Conservation (phyloP, 345 rosid species). For the Pistacia atlantica region DNA sequence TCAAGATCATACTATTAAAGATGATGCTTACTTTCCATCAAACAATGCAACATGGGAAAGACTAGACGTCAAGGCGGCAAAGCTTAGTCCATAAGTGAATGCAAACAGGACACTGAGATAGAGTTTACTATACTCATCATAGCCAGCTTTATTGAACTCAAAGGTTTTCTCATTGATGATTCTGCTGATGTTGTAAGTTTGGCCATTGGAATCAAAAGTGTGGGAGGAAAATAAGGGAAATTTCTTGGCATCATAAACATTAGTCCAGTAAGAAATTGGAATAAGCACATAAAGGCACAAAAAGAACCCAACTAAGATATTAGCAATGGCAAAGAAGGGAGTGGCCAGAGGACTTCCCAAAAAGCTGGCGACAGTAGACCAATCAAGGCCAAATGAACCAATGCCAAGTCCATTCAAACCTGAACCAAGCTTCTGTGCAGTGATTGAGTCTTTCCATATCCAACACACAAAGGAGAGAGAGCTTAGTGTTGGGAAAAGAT, state of each 20-base stretch:
- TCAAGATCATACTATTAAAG: background rate
- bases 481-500: constrained; percentile 33
- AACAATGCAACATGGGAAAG: constrained; percentile 59
- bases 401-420: constrained; percentile 44
- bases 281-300: constrained; percentile 51
- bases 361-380: constrained; percentile 39
- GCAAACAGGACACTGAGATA: constrained; percentile 67
- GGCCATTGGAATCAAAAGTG: constrained; percentile 49
- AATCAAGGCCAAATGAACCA: constrained; percentile 49
- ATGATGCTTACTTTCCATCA: constrained; percentile 58
- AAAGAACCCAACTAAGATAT: constrained; percentile 46
- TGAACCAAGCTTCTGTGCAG: constrained; percentile 39
- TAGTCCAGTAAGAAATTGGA: constrained; percentile 61
- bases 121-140: constrained; percentile 63
- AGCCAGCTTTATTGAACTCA: constrained; percentile 39
- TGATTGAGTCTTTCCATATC: constrained; percentile 33
- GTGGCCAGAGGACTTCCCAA: constrained; percentile 43
- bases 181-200: constrained; percentile 52
- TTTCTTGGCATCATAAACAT: constrained; percentile 45
- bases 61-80: constrained; percentile 52
- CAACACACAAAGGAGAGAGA: constrained; percentile 32
- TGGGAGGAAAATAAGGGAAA: constrained; percentile 56
- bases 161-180: constrained; percentile 46
- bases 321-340: constrained; percentile 44
- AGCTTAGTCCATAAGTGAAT: constrained; percentile 60